Base-by-base conservation (phyloP, 805 yeast genomes). In the Zygoascus bituminiphila region DNA sequence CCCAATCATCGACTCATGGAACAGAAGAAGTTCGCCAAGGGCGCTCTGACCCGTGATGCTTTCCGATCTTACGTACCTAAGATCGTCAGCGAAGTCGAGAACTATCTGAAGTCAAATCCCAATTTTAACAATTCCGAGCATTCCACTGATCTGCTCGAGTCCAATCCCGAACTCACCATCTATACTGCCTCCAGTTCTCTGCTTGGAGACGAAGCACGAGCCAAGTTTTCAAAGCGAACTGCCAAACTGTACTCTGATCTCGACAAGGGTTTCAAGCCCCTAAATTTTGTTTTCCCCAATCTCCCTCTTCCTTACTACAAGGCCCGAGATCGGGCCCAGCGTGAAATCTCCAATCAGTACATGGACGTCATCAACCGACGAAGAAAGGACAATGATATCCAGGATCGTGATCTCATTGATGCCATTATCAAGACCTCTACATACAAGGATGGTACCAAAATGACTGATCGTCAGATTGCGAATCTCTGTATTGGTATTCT, bases 381-480 rank as follows among this genome's bases (percentile, higher is more conserved):
- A 72, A 81, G 96, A 67, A 62, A 64, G 40, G 74, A 78, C 42
- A 85, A 85, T 56, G 95, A 88, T 64, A 77, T 85, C 58, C 80
- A 83, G 57, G 83, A 81, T 61, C 79, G 95, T 64, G 98, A 93
- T 66, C 76, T 93, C 64, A 81, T 93, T 57, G 98, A 91, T 65
- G 76, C 93, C 15, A 76, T 88, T 64, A 79, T 93, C 86, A 77
- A 79, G 58, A 75, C 73, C 58, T 83, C 89, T 38, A 80, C 86
- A 51, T 93, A 93, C 72, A 89, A 87, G 66, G 98, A 93, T 64
- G 98, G 98, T 59, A 81, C 82, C 44, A 75, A 76, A 62, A 89
- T 93, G 97, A 83, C 96, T 23, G 98, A 93, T 66, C 82, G 82
- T 65, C 95, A 93, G 70, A 88, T 93, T 62, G 93, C 98, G 44